Evolutionary conservation across 805 yeast genomes (phyloP).

Genomic region (Hanseniaspora meyeri): DNA sequence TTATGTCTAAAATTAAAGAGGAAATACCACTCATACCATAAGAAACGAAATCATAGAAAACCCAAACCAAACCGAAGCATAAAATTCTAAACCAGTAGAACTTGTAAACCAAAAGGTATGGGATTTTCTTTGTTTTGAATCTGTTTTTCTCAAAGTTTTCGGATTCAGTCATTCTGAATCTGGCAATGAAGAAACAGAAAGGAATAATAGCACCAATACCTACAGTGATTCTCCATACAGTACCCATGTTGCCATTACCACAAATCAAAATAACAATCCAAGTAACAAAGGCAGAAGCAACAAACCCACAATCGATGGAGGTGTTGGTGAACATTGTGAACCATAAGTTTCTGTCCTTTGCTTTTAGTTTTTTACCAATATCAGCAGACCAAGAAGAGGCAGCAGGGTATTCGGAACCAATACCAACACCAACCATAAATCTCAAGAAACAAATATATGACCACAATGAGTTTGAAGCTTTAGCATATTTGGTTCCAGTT

Average conservation of each 20-base stretch:
- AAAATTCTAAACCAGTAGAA: slow-evolving; percentile 73
- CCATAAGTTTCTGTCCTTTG: slow-evolving; percentile 77
- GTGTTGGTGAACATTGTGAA: slow-evolving; percentile 81
- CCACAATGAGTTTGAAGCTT: slow-evolving; percentile 12
- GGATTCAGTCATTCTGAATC: slow-evolving; percentile 66
- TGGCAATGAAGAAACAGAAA: slow-evolving; percentile 57
- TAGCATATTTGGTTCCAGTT: slow-evolving; percentile 41
- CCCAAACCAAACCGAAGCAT: slow-evolving; percentile 73
- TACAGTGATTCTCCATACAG: slow-evolving; percentile 84
- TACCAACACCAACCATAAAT: slow-evolving; percentile 78
- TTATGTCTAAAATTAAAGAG: slow-evolving; percentile 46
- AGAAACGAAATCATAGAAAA: slow-evolving; percentile 75
- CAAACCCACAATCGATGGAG: slow-evolving; percentile 83
- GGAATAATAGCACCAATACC: slow-evolving; percentile 91
- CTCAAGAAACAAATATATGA: slow-evolving; percentile 28
- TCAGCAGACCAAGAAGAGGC: slow-evolving; percentile 82
- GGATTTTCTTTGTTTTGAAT: slow-evolving; percentile 47
- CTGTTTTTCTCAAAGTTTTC: slow-evolving; percentile 57
- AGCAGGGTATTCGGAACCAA: slow-evolving; percentile 92
- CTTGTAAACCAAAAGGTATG: slow-evolving; percentile 57
- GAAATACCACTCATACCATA: slow-evolving; percentile 85
- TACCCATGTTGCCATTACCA: slow-evolving; percentile 53
- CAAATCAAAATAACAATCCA: slow-evolving; percentile 78
- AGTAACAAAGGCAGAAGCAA: slow-evolving; percentile 71
- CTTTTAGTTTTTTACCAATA: slow-evolving; percentile 82